phyloP scores from a whole-genome alignment of 306 rosid species.

The Prunus persica region DNA sequence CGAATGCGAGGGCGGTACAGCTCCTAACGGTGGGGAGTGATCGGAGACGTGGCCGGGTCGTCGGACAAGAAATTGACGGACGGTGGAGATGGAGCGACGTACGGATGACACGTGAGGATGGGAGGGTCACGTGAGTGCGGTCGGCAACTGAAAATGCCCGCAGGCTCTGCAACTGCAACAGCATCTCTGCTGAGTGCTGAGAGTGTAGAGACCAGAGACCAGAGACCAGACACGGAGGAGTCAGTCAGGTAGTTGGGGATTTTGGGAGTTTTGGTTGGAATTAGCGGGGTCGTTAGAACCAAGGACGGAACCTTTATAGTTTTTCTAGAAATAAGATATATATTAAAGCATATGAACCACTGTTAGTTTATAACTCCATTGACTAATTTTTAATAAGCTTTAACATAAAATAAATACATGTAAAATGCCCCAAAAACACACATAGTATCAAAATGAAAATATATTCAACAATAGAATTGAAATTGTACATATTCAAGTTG shows the following conservation, averaged over 20 bases:
- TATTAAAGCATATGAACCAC: no score
- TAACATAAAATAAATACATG: no score
- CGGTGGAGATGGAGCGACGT: constrained; percentile 23
- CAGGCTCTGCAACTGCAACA: constrained; percentile 32
- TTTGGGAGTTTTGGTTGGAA: background rate
- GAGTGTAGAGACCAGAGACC: background rate
- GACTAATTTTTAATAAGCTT: no score
- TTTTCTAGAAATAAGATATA: no score
- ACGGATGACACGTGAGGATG: constrained; percentile 21
- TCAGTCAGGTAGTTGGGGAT: background rate
- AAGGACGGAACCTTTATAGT: no score
- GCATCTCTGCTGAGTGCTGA: constrained; percentile 12
- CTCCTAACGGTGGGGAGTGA: constrained; percentile 26
- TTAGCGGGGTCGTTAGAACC: constrained; percentile 20
- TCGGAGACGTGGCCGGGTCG: constrained; percentile 32
- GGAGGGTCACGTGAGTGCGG: constrained; percentile 17
- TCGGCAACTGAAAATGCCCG: constrained; percentile 31
- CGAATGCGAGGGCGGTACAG: constrained; percentile 28
- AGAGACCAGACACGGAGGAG: background rate
- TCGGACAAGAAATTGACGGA: constrained; percentile 22
- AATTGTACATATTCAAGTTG: no score
- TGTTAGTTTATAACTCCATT: fast-evolving
- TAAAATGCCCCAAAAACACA: no score
- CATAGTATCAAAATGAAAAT: no score
- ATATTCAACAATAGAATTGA: no score